A percentile compares a stretch with the other conserved stretches of the same genome.
Evolutionary conservation across 345 rosid genomes (phyloP).

Genomic region (Salix purpurea): DNA sequence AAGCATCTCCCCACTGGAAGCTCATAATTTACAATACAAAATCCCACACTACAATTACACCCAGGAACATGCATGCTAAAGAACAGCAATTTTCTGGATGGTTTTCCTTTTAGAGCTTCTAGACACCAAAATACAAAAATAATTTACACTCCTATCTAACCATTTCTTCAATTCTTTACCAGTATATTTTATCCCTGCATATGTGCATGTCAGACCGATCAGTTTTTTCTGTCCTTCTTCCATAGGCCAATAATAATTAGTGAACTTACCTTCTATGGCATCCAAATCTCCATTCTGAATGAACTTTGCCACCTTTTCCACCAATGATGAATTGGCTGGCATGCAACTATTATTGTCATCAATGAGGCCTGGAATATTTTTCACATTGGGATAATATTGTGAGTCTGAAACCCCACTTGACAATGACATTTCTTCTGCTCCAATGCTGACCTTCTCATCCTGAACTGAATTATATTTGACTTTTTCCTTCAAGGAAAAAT

Average conservation of each 20-base stretch:
- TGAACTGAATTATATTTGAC: constrained; percentile 15
- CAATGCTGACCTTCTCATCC: constrained; percentile 20
- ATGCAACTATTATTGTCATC: constrained; percentile 18
- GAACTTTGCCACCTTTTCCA: constrained; percentile 57
- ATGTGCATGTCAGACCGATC: neutral
- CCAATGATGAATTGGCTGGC: constrained; percentile 35
- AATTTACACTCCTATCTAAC: neutral
- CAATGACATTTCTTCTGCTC: constrained; percentile 17
- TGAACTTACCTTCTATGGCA: constrained; percentile 46
- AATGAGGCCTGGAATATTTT: constrained; percentile 11
- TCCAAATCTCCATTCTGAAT: constrained; percentile 69
- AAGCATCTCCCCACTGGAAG: neutral
- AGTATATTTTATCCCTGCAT: neutral
- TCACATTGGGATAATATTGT: constrained; percentile 1
- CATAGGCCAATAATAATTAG: neutral
- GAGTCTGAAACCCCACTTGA: neutral
- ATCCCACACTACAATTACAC: neutral
- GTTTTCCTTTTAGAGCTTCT: neutral
- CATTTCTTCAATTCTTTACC: neutral
- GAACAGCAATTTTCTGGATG: neutral
- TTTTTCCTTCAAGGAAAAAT: constrained; percentile 8
- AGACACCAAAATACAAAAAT: neutral
- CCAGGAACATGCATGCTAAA: neutral
- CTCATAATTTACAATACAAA: neutral
- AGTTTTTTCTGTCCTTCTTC: neutral